phyloP scores from a whole-genome alignment of 2,329 filamentous ascomycete species.

The Nemania sp. region DNA sequence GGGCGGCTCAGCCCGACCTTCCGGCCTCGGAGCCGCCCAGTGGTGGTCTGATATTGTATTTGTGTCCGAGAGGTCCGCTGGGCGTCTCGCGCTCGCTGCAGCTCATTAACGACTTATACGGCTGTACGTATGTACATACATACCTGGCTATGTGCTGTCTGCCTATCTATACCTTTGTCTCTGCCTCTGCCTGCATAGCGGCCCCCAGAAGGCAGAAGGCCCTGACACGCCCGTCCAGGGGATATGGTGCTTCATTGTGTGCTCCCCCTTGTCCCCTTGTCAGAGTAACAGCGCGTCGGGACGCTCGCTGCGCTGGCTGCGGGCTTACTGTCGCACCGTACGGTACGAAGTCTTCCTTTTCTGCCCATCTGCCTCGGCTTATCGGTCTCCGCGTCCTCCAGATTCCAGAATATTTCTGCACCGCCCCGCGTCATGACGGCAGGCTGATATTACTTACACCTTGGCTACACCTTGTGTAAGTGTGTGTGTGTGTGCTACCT shows the following conservation, averaged over 20 bases:
- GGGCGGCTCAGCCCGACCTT: conserved; percentile 11
- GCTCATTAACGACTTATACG: too few species aligned
- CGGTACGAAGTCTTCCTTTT: conserved; percentile 4
- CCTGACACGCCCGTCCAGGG: background rate
- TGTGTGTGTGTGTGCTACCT: background rate
- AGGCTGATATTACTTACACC: background rate
- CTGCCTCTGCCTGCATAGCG: too few species aligned
- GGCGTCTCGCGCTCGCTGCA: background rate
- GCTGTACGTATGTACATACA: too few species aligned
- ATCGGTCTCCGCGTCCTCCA: background rate
- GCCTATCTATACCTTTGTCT: too few species aligned
- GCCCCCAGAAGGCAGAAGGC: too few species aligned
- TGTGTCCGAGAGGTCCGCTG: conserved; percentile 7
- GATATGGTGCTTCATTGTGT: background rate
- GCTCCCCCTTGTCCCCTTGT: conserved; percentile 2
- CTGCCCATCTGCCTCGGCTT: background rate
- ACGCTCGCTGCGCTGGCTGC: conserved; percentile 4
- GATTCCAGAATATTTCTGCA: background rate
- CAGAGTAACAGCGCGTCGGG: conserved; percentile 20
- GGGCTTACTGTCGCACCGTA: conserved; percentile 21
- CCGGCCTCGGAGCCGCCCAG: conserved; percentile 10
- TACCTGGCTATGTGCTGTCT: too few species aligned
- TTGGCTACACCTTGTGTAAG: background rate
- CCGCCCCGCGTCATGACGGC: background rate
- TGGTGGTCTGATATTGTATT: too few species aligned